Conservation (phyloP, 345 rosid species). For the Trapa bicornis region DNA sequence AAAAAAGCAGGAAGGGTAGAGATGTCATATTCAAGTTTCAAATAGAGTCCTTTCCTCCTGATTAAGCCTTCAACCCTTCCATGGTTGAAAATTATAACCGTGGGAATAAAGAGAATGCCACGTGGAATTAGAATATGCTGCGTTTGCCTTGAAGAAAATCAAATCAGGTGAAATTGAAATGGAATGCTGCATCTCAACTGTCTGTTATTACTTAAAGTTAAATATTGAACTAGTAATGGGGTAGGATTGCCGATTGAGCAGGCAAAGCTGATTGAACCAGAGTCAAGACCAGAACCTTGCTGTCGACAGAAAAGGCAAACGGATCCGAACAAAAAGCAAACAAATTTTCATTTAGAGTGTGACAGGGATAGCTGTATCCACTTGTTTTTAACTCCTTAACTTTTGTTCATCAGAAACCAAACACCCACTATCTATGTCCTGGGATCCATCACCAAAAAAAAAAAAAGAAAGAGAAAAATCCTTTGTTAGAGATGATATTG, state of each 20-base stretch:
- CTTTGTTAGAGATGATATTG: constrained; percentile 16
- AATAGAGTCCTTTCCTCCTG: not conserved
- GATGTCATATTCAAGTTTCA: not conserved
- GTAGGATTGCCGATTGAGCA: not conserved
- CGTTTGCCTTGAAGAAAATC: not conserved
- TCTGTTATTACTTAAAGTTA: not conserved
- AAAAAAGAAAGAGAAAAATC: constrained; percentile 5
- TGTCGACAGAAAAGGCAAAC: constrained; percentile 64
- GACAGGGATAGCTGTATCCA: constrained; percentile 49
- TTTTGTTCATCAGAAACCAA: constrained; percentile 33
- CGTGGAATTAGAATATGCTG: not conserved
- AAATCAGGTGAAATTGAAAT: not conserved
- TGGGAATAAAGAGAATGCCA: not conserved
- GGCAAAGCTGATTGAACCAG: constrained; percentile 24
- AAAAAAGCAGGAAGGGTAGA: not conserved
- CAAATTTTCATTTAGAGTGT: constrained; percentile 24
- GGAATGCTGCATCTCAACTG: not conserved
- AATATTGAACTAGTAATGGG: not conserved
- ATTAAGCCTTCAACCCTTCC: not conserved
- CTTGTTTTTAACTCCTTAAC: constrained; percentile 59
- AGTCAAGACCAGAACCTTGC: constrained; percentile 35
- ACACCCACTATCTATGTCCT: constrained; percentile 57
- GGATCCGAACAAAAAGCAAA: constrained; percentile 67
- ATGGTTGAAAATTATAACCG: not conserved
- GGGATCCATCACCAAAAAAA: constrained; percentile 24